These are phyloP conservation scores for Hemisphaericaspora nanyangensis DNA, from an alignment of 805 yeast genomes.

Conservation along the genomic window DNA sequence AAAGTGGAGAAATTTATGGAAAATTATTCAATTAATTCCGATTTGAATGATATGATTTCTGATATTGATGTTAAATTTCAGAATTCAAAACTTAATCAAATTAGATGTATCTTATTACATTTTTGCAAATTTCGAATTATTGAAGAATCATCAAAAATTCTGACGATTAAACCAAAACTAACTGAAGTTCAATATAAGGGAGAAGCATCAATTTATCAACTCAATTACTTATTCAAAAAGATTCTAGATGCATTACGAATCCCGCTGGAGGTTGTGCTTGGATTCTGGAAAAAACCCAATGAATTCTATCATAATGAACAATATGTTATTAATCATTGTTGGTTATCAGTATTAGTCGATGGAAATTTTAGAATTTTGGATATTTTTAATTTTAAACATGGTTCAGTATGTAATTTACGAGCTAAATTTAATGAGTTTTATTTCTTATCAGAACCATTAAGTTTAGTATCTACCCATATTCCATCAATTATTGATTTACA, in stretches of 20 bases:
- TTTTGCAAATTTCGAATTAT: slow-evolving; percentile 61
- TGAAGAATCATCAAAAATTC: slow-evolving; percentile 32
- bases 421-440: slow-evolving; percentile 52
- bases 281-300: slow-evolving; percentile 79
- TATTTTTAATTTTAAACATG: slow-evolving; percentile 37
- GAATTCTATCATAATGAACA: slow-evolving; percentile 49
- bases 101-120: slow-evolving; percentile 60
- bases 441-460: slow-evolving; percentile 73
- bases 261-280: slow-evolving; percentile 72
- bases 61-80: slow-evolving; percentile 39
- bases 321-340: slow-evolving; percentile 70
- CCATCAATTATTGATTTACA: slow-evolving; percentile 79
- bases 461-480: slow-evolving; percentile 77
- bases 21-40: slow-evolving; percentile 23
- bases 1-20: slow-evolving; percentile 32
- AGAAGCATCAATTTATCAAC: slow-evolving; percentile 63
- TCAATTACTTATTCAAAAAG: slow-evolving; percentile 71
- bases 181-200: slow-evolving; percentile 42
- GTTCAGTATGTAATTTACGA: slow-evolving; percentile 28
- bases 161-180: slow-evolving; percentile 38
- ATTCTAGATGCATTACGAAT: slow-evolving; percentile 69
- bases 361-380: slow-evolving; percentile 82
- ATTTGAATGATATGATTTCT: slow-evolving; percentile 39
- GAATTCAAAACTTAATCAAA: slow-evolving; percentile 44
- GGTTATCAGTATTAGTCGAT: slow-evolving; percentile 78